Base-by-base conservation (phyloP, 805 yeast genomes). In the Kodamaea restingae region DNA sequence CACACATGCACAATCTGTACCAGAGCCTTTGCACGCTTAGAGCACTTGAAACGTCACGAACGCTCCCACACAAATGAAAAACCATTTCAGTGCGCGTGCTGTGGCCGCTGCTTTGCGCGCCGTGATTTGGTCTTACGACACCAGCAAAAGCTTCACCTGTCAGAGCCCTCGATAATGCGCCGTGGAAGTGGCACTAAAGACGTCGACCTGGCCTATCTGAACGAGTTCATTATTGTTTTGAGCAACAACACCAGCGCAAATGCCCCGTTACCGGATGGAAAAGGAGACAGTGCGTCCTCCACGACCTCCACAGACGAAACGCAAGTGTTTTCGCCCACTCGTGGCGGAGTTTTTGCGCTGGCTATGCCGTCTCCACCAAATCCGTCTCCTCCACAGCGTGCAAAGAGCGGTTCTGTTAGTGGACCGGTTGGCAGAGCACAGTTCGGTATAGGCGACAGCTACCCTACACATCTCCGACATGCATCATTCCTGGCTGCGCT, bases 61-160 rank as follows among this genome's bases (percentile, higher is more conserved):
- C 70, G 96, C 42, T 90, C 98, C 0, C 98, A 86, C 58, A 84
- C 95, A 1, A 83, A 84, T 55, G 95, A 85, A 55, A 66, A 88
- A 58, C 98, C 98, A 1, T 91, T 84, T 65, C 93, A 87, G 56
- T 91, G 98, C 64, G 95, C 95, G 2, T 90, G 90, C 7, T 91
- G 98, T 62, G 97, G 95, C 24, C 78, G 98, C 36, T 85, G 96
- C 56, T 91, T 93, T 66, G 97, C 98, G 4, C 71, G 98, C 41
- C 68, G 97, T 41, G 91, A 84, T 57, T 70, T 84, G 55, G 88
- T 93, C 20, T 71, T 93, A 39, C 75, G 98, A 44, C 98, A 93
- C 67, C 96, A 88, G 65, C 97, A 88, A 63, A 93, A 93, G 56
- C 75, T 93, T 25, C 98, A 93, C 54, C 63, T 84, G 34, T 70